Evolutionary conservation across 108 stramenopile genomes (phyloP), one percentile per base, ranked within the genome.

Genomic region (Bacterosira constricta): DNA sequence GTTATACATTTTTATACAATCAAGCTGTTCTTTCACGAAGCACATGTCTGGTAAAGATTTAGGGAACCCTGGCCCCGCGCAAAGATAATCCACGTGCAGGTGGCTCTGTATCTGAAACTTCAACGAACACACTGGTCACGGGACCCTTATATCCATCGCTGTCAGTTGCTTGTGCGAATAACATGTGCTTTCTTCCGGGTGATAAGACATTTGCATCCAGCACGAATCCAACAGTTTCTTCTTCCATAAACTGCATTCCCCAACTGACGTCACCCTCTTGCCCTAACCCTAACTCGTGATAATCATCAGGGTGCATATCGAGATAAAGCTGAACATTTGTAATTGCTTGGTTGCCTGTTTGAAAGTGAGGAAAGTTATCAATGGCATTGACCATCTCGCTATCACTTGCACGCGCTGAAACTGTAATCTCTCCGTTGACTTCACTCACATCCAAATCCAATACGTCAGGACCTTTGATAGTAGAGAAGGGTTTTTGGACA

Each of bases 121-220:
- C 32, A 44, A 74, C 13, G 49, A 66, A 74, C 20, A 12, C 26
- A 39, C 73, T 74, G 15, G 75, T 49, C 4, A 84, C 58, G 10
- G 83, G 73, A 21, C 83, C 83, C 35, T 42, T 35, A 55, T 84
- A 80, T 34, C 70, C 79, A 23, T 71, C 52, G 36, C 68, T 81
- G 47, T 84, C 83, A 13, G 56, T 59, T n/a, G 83, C 83, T 46
- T 84, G 83, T 18, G 47, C 63, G 73, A 63, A 77, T 15, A 84
- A 11, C 4, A 21, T 66, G 20, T 77, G 79, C n/a, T n/a, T n/a
- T 21, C 54, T 64, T 15, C 66, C 71, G 12, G 54, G 17, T 17
- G 69, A 32, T 23, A 74, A 6, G 36, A 34, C 64, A 32, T 6
- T 60, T 20, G 46, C 42, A 13, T 38, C 35, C n/a, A 52, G 30